Percentiles rank a stretch among this genome's conserved stretches.
Conservation (phyloP, 257 asterid genomes). For the Solanum tarapatanum region DNA sequence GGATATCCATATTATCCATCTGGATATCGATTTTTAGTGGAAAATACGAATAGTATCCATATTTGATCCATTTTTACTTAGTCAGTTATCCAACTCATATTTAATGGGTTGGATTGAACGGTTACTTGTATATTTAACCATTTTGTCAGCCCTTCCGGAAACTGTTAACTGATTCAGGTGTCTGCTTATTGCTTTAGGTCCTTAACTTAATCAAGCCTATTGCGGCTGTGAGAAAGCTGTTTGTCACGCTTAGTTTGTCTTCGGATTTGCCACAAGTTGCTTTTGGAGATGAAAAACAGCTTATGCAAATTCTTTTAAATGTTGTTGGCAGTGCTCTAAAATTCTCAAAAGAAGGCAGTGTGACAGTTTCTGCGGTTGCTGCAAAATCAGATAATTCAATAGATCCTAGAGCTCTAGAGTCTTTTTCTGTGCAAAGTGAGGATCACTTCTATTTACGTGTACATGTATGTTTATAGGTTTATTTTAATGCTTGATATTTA, state of each 20-base stretch:
- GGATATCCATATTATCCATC: neutral
- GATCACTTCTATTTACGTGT: constrained; percentile 70
- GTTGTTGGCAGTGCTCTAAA: constrained; percentile 91
- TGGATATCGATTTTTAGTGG: neutral
- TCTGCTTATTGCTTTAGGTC: constrained; percentile 35
- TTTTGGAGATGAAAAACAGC: too few relatives aligned
- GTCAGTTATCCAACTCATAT: neutral
- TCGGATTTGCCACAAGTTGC: constrained; percentile 73
- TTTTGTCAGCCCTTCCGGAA: neutral
- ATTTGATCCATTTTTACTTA: neutral
- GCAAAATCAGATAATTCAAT: constrained; percentile 70
- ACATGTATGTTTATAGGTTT: constrained; percentile 40
- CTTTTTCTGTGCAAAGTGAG: constrained; percentile 57
- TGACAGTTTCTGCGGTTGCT: constrained; percentile 57
- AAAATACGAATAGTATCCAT: neutral
- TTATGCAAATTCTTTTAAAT: constrained; percentile 34
- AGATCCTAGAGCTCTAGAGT: constrained; percentile 73
- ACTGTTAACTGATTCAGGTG: constrained; percentile 4
- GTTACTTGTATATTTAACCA: neutral
- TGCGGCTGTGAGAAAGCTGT: constrained; percentile 68
- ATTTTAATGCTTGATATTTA: too few relatives aligned
- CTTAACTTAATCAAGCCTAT: constrained; percentile 72
- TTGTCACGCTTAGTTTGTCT: constrained; percentile 51
- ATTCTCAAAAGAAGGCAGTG: constrained; percentile 82
- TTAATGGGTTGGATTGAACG: neutral